Conservation (phyloP, 164 flowering plant genomes). For the Sedum album region DNA sequence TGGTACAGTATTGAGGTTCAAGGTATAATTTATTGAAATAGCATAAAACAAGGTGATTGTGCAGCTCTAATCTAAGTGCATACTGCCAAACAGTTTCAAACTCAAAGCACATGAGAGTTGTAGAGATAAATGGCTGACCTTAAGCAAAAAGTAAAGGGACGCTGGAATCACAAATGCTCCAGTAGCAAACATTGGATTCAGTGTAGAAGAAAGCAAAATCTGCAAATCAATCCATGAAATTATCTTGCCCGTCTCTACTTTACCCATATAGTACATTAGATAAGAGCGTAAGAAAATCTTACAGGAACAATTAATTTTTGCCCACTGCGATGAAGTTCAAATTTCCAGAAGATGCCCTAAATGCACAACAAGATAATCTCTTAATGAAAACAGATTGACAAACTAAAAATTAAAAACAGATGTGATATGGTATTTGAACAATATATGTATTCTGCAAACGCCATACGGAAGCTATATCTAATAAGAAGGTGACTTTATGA, state of each 20-base stretch:
- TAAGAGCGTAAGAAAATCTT: conserved; percentile 20
- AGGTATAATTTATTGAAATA: background rate
- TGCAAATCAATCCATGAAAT: conserved; percentile 25
- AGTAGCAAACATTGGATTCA: conserved; percentile 54
- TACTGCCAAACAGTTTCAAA: background rate
- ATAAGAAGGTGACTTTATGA: too few species aligned
- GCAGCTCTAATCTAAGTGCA: background rate
- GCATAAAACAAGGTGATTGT: background rate
- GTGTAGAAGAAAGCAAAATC: conserved; percentile 69
- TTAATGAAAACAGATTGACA: too few species aligned
- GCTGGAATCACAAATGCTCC: conserved; percentile 79
- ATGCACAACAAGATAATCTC: too few species aligned
- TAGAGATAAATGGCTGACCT: conserved; percentile 35
- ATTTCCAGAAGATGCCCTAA: conserved; percentile 85
- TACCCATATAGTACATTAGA: background rate
- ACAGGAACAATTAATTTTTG: conserved; percentile 90
- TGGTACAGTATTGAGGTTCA: background rate
- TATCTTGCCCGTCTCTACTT: background rate
- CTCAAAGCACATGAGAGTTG: background rate
- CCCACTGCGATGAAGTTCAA: conserved; percentile 84
- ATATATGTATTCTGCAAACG: too few species aligned
- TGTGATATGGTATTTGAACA: too few species aligned
- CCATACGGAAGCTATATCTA: too few species aligned
- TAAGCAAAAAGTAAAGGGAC: conserved; percentile 68
- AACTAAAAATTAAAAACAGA: too few species aligned